Evolutionary conservation across 495 filamentous ascomycete species (phyloP), one percentile per base, ranked within the genome.

Genomic region (Penicillium argentinense): DNA sequence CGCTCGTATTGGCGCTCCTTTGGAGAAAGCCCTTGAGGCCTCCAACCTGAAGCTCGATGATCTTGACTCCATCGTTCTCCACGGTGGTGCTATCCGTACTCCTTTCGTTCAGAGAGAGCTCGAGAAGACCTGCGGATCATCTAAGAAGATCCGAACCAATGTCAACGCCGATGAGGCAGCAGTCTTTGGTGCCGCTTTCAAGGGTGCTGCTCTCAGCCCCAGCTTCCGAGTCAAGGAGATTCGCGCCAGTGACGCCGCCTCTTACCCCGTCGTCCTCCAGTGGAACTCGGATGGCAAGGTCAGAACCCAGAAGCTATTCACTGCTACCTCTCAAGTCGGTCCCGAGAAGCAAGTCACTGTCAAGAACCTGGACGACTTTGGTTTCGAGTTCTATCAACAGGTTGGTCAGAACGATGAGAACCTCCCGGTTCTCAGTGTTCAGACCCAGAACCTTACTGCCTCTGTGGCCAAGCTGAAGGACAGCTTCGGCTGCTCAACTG

Each of bases 191-290:
- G 95, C 95, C 39, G 90, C 89, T 14, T 97, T 97, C 77, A 89
- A 89, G 62, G 95, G 86, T 22, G 95, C 95, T 37, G 84, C 84
- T 49, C 77, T 97, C 39, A 95, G 87, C 67, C 89, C 91, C 26
- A 90, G 84, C 60, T 99, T 99, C 79, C 83, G 88, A 40, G 95
- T 99, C 57, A 99, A 96, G 75, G 95, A 97, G 56, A 97, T 99
- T 49, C 78, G 86, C 42, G 78, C 85, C 33, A 78, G 68, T 42
- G 93, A 99, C 48, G 78, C 71, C 12, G 83, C 89, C 25, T 68
- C 68, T 13, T 96, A 93, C 61, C 71, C 86, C 5, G 75, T 87
- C 26, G 79, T 82, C 27, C 77, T 93, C 53, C 85, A 81, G 54
- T 97, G 81, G 75, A 59, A 62, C 22, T 62, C 73, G 1, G 75